Percentiles rank a stretch among this genome's conserved stretches.
phyloP scores from a whole-genome alignment of 2,329 filamentous ascomycete genomes.

The Chrysoporthe deuterocubensis region DNA sequence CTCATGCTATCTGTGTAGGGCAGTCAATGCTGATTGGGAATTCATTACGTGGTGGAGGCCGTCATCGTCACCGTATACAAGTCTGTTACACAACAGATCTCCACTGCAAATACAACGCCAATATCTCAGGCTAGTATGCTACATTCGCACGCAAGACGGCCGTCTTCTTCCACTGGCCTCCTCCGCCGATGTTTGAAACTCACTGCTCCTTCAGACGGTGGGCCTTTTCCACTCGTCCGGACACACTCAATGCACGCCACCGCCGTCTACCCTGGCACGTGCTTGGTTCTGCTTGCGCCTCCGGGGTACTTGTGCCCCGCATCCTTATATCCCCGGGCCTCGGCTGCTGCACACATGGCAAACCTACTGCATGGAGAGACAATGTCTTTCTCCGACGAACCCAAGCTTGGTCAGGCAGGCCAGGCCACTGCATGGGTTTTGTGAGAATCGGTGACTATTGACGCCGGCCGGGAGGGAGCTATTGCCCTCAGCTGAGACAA shows the following conservation, averaged over 20 bases:
- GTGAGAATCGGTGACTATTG: not conserved
- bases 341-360: slow-evolving; percentile 1
- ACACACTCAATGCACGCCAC: not conserved
- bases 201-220: too few relatives aligned
- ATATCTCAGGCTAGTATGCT: too few relatives aligned
- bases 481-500: not conserved
- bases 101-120: too few relatives aligned
- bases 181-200: too few relatives aligned
- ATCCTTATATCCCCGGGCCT: slow-evolving; percentile 6
- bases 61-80: not conserved
- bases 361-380: not conserved
- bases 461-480: not conserved
- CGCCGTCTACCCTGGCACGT: not conserved
- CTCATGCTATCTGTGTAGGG: not conserved
- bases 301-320: not conserved
- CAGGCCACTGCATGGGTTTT: not conserved
- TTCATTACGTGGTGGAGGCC: too few relatives aligned
- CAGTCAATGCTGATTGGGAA: not conserved
- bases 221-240: too few relatives aligned
- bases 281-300: not conserved
- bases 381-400: not conserved
- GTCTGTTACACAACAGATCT: too few relatives aligned
- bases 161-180: too few relatives aligned
- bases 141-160: too few relatives aligned
- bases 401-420: not conserved